phyloP scores from a whole-genome alignment of 495 filamentous ascomycete species.

The Neurospora pannonica region DNA sequence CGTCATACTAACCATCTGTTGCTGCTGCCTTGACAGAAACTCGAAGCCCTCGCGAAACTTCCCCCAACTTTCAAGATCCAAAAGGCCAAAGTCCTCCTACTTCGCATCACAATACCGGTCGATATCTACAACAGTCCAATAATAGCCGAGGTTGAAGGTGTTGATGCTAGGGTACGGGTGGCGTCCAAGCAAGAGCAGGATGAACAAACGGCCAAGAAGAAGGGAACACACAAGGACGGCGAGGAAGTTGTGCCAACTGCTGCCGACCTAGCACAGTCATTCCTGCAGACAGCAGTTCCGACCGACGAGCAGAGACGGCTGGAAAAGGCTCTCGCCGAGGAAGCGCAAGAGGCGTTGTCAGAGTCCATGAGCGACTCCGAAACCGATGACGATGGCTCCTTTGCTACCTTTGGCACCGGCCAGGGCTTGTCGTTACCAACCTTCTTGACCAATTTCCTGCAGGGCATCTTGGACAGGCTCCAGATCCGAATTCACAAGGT shows the following conservation, averaged over 20 bases:
- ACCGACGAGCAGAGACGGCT: slow-evolving; percentile 63
- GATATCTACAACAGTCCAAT: slow-evolving; percentile 76
- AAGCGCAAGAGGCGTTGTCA: slow-evolving; percentile 55
- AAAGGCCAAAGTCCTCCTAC: slow-evolving; percentile 57
- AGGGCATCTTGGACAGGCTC: slow-evolving; percentile 72
- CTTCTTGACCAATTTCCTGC: slow-evolving; percentile 74
- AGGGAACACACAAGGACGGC: slow-evolving; percentile 7
- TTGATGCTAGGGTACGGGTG: slow-evolving; percentile 54
- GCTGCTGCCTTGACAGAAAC: slow-evolving; percentile 44
- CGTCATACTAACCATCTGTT: background rate
- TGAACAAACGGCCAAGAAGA: slow-evolving; percentile 21
- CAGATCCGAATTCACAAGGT: slow-evolving; percentile 57
- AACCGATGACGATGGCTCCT: slow-evolving; percentile 52
- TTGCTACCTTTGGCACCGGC: slow-evolving; percentile 59
- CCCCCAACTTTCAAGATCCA: slow-evolving; percentile 57
- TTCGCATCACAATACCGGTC: slow-evolving; percentile 70
- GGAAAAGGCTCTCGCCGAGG: slow-evolving; percentile 60
- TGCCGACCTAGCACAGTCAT: slow-evolving; percentile 78
- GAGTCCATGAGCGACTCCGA: slow-evolving; percentile 47
- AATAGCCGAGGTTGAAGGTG: slow-evolving; percentile 64
- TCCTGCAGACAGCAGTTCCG: slow-evolving; percentile 67
- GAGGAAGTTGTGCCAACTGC: slow-evolving; percentile 58
- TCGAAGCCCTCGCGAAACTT: slow-evolving; percentile 61
- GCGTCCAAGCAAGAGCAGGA: slow-evolving; percentile 24
- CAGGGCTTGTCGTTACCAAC: slow-evolving; percentile 64